phyloP scores from a whole-genome alignment of 306 rosid species.

The Malus sylvestris region DNA sequence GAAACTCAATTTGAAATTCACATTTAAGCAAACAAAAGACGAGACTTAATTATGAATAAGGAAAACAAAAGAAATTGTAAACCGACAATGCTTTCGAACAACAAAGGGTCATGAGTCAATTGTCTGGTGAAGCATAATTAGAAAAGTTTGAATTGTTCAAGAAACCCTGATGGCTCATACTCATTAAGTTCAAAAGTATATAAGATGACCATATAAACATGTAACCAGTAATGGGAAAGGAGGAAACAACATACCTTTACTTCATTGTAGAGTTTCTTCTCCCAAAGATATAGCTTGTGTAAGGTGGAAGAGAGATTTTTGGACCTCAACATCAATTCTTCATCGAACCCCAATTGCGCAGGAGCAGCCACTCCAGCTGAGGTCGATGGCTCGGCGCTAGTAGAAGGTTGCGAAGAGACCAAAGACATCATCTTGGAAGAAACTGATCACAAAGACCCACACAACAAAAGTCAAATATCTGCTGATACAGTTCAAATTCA shows the following conservation, averaged over 20 bases:
- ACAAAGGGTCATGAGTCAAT: background rate
- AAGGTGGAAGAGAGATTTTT: constrained; percentile 75
- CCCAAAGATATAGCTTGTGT: constrained; percentile 86
- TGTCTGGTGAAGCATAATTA: background rate
- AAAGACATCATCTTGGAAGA: constrained; percentile 63
- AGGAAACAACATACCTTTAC: constrained; percentile 59
- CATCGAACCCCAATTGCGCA: constrained; percentile 30
- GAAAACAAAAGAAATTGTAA: background rate
- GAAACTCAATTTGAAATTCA: background rate
- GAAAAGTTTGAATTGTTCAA: background rate
- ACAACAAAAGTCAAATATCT: constrained; percentile 10
- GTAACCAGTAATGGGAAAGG: background rate
- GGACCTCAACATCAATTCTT: constrained; percentile 44
- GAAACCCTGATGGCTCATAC: constrained; percentile 9
- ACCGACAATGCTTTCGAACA: background rate
- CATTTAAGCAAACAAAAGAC: background rate
- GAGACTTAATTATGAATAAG: background rate
- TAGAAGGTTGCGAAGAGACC: constrained; percentile 62
- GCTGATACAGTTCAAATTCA: constrained; percentile 9
- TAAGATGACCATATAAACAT: background rate
- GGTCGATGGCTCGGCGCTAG: constrained; percentile 43
- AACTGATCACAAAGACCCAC: constrained; percentile 37
- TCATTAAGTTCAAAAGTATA: background rate
- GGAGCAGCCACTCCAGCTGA: constrained; percentile 25
- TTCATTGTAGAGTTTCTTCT: constrained; percentile 86